Base-by-base conservation (phyloP, 768 basidiomycete species). In the Cubamyces sp. region DNA sequence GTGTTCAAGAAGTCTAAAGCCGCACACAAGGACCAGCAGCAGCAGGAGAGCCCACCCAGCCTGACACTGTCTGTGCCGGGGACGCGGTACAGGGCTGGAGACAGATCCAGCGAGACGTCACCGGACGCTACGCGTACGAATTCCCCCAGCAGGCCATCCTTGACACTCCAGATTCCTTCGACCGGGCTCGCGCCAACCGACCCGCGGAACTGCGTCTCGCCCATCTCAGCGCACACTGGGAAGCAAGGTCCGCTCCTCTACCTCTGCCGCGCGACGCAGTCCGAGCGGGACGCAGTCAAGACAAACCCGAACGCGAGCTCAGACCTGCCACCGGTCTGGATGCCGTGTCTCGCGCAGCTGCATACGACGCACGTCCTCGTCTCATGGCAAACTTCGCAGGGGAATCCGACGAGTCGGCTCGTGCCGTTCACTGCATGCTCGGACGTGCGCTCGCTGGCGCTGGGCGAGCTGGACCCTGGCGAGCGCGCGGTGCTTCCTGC, bases 391-490 rank as follows among this genome's bases (percentile, higher is more conserved):
- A 80, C 79, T 2, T 66, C 77, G 49, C 71, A 74, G 11, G 78
- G 77, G 2, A 76, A 76, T 56, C 71, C 79, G 37, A 75, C 74
- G 19, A 75, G 78, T 11, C 82, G 81, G 56, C 72, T 78, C 28
- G 78, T 92, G 34, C 68, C 76, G 9, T 73, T 92, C 46, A 66
- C 74, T 5, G 74, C 76, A 34, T 90, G 88, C 68, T 74, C 82
- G 42, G 87, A 91, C 68, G 83, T 91, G 49, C 87, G 82, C 23
- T 90, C 90, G 12, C 71, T 88, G 14, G 65, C 79, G 25, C 25
- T 74, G 34, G 66, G 70, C 9, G 78, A 85, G 49, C 68, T 87
- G 25, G 71, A 74, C 40, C 57, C 68, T 12, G 77, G 80, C 4
- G 86, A 88, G 59, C 73, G 70, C 26, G 74, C 72, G 5, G 67